phyloP scores from a whole-genome alignment of 768 basidiomycete genomes.

The Termitomyces sp. region DNA sequence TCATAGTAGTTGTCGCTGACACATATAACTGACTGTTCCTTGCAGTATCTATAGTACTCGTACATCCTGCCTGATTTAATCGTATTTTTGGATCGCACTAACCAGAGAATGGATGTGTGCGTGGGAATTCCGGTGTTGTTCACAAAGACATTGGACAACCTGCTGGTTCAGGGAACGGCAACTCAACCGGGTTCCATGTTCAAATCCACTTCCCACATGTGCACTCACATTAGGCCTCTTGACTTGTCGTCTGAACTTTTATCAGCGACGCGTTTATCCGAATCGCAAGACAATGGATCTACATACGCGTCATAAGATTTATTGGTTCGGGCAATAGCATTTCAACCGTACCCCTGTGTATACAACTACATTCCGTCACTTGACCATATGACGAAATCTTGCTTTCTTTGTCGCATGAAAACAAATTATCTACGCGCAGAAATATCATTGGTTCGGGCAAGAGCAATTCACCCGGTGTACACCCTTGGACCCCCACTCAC shows the following conservation, averaged over 20 bases:
- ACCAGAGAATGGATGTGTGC: background rate
- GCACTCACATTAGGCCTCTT: background rate
- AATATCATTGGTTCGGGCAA: background rate
- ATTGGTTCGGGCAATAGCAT: background rate
- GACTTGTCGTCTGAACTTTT: background rate
- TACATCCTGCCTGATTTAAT: slow-evolving; percentile 10
- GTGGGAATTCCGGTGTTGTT: background rate
- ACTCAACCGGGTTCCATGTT: background rate
- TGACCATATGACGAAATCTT: background rate
- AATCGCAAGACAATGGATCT: background rate
- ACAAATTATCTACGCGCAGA: background rate
- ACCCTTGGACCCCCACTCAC: background rate
- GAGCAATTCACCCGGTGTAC: background rate
- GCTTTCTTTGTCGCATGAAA: background rate
- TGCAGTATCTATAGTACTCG: slow-evolving; percentile 17
- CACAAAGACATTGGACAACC: background rate
- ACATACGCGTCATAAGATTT: background rate
- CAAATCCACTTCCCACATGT: background rate
- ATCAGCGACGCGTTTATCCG: background rate
- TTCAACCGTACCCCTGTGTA: background rate
- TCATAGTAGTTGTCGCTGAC: background rate
- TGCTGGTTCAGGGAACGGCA: background rate
- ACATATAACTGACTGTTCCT: slow-evolving; percentile 14
- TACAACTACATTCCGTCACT: background rate
- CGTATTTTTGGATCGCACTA: background rate